Conservation (phyloP, 768 basidiomycete genomes). For the Lyophyllum shimeji region DNA sequence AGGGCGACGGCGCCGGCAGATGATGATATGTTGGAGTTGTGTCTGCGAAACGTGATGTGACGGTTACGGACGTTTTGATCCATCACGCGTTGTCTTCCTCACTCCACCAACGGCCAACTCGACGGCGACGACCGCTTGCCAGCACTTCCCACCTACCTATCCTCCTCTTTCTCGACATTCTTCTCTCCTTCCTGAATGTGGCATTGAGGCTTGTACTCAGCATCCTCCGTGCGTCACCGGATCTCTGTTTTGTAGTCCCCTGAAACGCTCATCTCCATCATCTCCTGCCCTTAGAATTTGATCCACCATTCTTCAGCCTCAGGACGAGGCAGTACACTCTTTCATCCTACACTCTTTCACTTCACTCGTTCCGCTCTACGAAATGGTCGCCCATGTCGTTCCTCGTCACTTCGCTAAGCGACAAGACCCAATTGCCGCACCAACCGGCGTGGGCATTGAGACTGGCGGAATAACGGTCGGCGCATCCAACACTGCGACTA, state of each 20-base stretch:
- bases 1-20: neutral
- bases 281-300: conserved; percentile 13
- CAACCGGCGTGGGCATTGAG: conserved; percentile 19
- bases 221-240: neutral
- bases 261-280: conserved; percentile 14
- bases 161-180: neutral
- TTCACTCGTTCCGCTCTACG: neutral
- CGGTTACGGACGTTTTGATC: conserved; percentile 14
- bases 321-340: conserved; percentile 21
- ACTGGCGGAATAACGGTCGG: conserved; percentile 7
- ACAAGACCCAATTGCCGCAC: conserved; percentile 6
- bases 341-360: conserved; percentile 16
- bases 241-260: neutral
- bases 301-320: conserved; percentile 11
- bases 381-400: conserved; percentile 14
- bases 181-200: conserved; percentile 15
- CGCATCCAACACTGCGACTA: neutral
- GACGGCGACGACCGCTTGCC: conserved; percentile 1
- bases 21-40: neutral
- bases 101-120: conserved; percentile 3
- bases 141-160: neutral
- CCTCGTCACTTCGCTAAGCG: conserved; percentile 12
- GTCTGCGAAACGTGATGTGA: conserved; percentile 10
- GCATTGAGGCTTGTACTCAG: conserved; percentile 1
- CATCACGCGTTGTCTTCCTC: conserved; percentile 11